Base-by-base conservation (phyloP, 345 rosid species). In the Populus nigra region DNA sequence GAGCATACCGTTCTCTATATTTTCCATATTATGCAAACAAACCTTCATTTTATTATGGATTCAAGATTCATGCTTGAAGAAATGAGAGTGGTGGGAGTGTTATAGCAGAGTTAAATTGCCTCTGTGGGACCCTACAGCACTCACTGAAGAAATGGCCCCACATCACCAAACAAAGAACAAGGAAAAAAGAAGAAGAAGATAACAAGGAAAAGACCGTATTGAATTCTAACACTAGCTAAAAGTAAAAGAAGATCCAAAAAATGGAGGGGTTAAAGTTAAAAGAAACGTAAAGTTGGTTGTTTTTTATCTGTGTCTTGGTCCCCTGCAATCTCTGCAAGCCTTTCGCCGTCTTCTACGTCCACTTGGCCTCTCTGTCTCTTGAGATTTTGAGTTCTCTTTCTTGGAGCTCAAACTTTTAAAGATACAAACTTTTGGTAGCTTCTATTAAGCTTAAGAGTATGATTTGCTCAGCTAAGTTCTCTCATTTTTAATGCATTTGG, bases 331-430 rank as follows among this genome's bases (percentile, higher is more conserved):
- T 73, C 74, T 79, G 74, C 81, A 68, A 41, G 59, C 73, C 69
- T 79, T 79, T 73, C 73, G 74, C 81, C 81, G 77, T 66, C 81
- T 79, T 68, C 81, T 73, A 27, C 77, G 77, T 72, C 69, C 81
- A 79, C 81, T 73, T 41, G 77, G 62, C 81, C 65, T 11, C 62
- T 65, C 67, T 50, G 43, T 73, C 25, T 47, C 63, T 33, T 25
- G 39, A 57, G 41, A 76, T 31, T 53, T 78, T 41, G 63, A 63
- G 63, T 49, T 72, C 72, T 78, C 50, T 72, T 72, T 78, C 76
- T 65, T 57, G 72, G 73, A 66, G 81, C 76, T 66, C 57, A n/a
- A 49, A 49, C 53, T 77, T 41, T 36, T 53, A 72, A 43, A 49
- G 72, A 70, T 39, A 11, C 67, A 36, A 73, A 36, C 73, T 69